Evolutionary conservation across 1,284 basidiomycete species (phyloP), one percentile per base, ranked within the genome.

Genomic region (Irpex sp.): DNA sequence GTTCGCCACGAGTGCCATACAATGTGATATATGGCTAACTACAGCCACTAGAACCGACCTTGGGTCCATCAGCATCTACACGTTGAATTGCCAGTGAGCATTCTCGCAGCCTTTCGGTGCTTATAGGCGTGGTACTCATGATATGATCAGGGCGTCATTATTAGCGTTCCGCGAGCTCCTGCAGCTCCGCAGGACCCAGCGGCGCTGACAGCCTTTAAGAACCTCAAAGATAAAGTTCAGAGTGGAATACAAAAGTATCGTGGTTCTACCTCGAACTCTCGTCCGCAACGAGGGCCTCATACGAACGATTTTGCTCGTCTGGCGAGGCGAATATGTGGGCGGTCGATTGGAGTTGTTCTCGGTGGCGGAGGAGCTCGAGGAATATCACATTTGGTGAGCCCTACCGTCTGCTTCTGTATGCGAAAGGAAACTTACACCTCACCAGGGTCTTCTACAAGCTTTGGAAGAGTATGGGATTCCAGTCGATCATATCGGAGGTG

Each of bases 361-460:
- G 97, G 97, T 17, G 97, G 97, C 11, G 97, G 97, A 11, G 97
- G 97, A 6, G 97, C 96, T 5, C 86, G 97, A 60, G 97, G 97
- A 34, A 89, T 98, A 67, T 91, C 96, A 0, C 97, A 99, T 79
- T 78, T 99, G 65, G 94, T 95, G 70, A 72, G 81, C 72, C 62
- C 63, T 64, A 63, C 19, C 54, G 56, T n/a, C 13, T 60, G 51
- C 44, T 57, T 66, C 47, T 54, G 58, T 40, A 34, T 47, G 19
- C 26, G 58, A 40, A 31, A 47, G 15, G 26, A 36, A 49, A 36
- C 61, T 70, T n/a, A 69, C 44, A 26, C 40, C 64, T 57, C 51
- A 31, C 15, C 64, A 93, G 92, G 95, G 95, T 34, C 84, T 97
- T 65, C 85, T 99, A 54, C 89, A 91, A 59, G 97, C 97, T 9